Base-by-base conservation (phyloP, 306 rosid genomes). In the Medicago lupulina region DNA sequence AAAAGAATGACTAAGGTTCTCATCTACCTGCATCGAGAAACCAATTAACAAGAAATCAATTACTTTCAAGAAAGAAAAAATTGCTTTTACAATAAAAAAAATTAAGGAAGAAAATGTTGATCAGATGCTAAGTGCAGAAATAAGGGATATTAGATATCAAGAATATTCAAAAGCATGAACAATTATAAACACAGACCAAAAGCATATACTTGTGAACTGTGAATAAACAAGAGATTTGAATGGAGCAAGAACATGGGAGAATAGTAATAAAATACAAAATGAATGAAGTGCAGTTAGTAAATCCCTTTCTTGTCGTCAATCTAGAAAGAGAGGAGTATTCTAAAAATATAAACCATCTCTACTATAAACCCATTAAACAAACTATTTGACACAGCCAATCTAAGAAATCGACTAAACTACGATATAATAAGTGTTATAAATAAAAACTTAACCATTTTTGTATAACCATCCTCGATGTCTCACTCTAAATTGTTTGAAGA, bases 11-110 rank as follows among this genome's bases (percentile, higher is more conserved):
- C 64, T 43, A 66, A 49, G 51, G 78, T 67, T 73, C 79, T 59
- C 73, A 41, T 77, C 73, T 38, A 74, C 83, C 92, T 88, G 75
- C 38, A 80, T 67, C 17, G 31, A 68, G 60, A 77, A 80, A 21
- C 70, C 74, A 71, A 44, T 23, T 77, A 44, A 41, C 67, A 75
- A 47, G 2, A 54, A 53, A 67, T 13, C 71, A 65, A 76, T 47
- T 51, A 76, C 57, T 49, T 40, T 16, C 15, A 34, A 23, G 23
- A 47, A 55, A 28, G 69, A 40, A 13, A 14, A 25, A 43, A 43
- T 11, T 40, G 17, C 8, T 28, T 2, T 23, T 13, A 14, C 1
- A 10, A 16, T 58, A 11, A 21, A 47, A 16, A n/a, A 1, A 38
- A 9, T 21, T 53, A 34, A 19, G 77, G 6, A 72, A 55, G 43